Percentiles rank a stretch among this genome's conserved stretches.
Evolutionary conservation across 2,329 filamentous ascomycete genomes (phyloP).

Genomic region (Neofusicoccum parvum): DNA sequence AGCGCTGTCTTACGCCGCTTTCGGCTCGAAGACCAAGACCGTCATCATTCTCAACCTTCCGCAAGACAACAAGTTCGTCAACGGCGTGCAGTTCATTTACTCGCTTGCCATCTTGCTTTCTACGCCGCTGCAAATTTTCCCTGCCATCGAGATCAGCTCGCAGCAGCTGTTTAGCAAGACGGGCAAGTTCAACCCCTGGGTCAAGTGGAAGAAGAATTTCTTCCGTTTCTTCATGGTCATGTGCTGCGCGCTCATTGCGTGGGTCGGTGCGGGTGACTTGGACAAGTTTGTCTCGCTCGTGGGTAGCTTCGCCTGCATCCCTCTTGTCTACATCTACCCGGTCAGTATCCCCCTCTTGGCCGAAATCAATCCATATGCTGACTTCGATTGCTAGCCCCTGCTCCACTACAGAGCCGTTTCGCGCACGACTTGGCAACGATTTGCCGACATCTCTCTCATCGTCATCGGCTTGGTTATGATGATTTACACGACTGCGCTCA

Average conservation of each 20-base stretch:
- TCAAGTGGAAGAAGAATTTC: constrained; percentile 99
- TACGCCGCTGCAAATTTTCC: constrained; percentile 95
- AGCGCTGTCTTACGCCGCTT: constrained; percentile 92
- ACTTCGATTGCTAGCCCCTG: constrained; percentile 66
- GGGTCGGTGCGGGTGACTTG: constrained; percentile 87
- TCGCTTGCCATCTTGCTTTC: constrained; percentile 96
- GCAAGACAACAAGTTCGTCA: constrained; percentile 93
- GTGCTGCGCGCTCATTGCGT: constrained; percentile 83
- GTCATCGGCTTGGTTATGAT: constrained; percentile 85
- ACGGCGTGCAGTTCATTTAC: constrained; percentile 94
- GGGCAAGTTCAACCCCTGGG: constrained; percentile 96
- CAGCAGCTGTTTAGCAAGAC: constrained; percentile 92
- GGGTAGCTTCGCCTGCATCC: constrained; percentile 96
- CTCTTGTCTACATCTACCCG: constrained; percentile 95
- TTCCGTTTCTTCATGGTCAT: constrained; percentile 94
- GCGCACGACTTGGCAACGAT: constrained; percentile 65
- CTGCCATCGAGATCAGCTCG: constrained; percentile 93
- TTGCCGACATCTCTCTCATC: constrained; percentile 74
- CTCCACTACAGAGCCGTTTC: constrained; percentile 85
- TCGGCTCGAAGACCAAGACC: constrained; percentile 92
- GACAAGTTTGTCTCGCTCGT: constrained; percentile 98
- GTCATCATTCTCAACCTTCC: constrained; percentile 95
- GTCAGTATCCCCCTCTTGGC: constrained; percentile 58
- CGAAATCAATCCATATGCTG: constrained; percentile 28
- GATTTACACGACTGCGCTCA: constrained; percentile 87